Base-by-base conservation (phyloP, 257 asterid genomes). In the Misopates orontium region DNA sequence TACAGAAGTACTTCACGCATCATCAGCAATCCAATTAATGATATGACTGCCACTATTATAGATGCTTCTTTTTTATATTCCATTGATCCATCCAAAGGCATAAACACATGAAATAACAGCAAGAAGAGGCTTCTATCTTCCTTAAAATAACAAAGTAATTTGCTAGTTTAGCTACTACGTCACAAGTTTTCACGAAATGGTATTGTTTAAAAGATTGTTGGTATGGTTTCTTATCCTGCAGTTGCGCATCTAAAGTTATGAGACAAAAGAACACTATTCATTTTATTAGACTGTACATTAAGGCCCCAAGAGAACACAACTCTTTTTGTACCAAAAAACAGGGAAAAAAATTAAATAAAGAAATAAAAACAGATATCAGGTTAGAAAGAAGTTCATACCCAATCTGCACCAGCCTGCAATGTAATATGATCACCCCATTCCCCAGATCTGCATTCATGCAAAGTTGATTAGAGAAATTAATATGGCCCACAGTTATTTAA, bases 371-470 rank as follows among this genome's bases (percentile, higher is more conserved):
- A 67, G 51, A 40, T 65, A 68, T 17, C 25, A 42, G 36, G 40
- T 45, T 18, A 22, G 70, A 59, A 53, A 71, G 71, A 69, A 20
- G 47, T 17, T n/a, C 57, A 21, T 84, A 93, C 97, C 84, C 78
- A 76, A 79, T 93, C 97, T 51, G 95, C 89, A 40, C 97, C 96
- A n/a, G 97, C 98, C 76, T 89, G 97, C 78, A 92, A 73, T 12
- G 98, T 92, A 76, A 89, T 74, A 64, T 92, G 95, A 76, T 92
- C 97, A 8, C 98, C 98, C 98, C 98, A 92, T 83, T 92, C 98
- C 31, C 97, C 97, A 17, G 68, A 66, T 78, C 98, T 93, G 87
- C 53, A 66, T 65, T 56, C 59, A 65, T 54, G 64, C 18, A 56
- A 67, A 71, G 16, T 57, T 49, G 40, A 68, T 74, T 58, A 60